Base-by-base conservation (phyloP, 208 protist genomes). In the Leishmania turanica region DNA sequence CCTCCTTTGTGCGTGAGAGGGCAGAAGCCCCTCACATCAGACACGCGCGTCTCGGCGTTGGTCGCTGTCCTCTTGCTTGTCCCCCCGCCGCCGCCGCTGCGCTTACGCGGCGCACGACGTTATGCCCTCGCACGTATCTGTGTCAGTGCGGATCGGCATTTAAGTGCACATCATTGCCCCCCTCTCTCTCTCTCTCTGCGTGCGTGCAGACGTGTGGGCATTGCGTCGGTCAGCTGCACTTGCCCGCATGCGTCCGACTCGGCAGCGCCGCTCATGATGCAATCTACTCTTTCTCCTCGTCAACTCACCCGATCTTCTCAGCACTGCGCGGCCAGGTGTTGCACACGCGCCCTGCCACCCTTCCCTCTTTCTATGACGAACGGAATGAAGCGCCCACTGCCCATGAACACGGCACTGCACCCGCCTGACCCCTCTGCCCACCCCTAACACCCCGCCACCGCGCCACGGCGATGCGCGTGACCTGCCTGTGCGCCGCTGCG, bases 401-500 rank as follows among this genome's bases (percentile, higher is more conserved):
- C 53, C 53, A 24, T 15, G 24, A 24, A 24, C 17, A 58, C 53
- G 19, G 21, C 53, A 27, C 53, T 58, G 53, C 53, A 58, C 2
- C 53, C 53, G 19, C 40, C 69, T 53, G 31, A 21, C 42, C 69
- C 24, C 69, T 74, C 69, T 42, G 9, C 69, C 24, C 69, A 24
- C 21, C 42, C 40, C 42, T 42, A 21, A 7, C 13, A 47, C 31
- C 1, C 47, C 34, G 47, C 21, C 31, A 8, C 13, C 34, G 49
- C 42, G 40, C 47, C 40, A 86, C 60, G 65, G 89, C 88, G 86
- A 79, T 90, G 65, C 83, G 77, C 15, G 80, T 83, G 42, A 64
- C 89, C 51, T 74, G 75, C 65, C 40, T 86, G 37, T 83, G 51
- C 70, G 75, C 83, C n/a, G 92, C 84, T 51, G 87, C 90, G 56